Evolutionary conservation across 2,329 filamentous ascomycete species (phyloP), one percentile per base, ranked within the genome.

Genomic region (Emericellopsis cladophorae): DNA sequence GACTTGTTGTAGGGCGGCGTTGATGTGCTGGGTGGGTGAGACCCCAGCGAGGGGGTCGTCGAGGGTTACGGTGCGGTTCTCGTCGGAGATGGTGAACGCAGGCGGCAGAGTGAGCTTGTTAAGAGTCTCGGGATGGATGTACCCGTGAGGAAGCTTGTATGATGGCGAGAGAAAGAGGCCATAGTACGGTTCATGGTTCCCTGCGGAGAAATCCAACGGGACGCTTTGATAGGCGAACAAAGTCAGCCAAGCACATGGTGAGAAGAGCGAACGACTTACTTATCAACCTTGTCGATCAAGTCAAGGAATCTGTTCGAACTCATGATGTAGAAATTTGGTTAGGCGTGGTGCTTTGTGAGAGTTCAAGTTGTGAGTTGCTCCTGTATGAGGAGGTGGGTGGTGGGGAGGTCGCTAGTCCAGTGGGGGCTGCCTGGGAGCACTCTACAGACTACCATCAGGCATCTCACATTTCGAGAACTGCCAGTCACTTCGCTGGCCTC

Each of bases 101-200:
- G 53, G 2, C 0, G 66, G 66, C 65, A 66, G 69, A 4, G 68
- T 67, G 57, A 75, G 67, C 33, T 58, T 56, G 24, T 57, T 43
- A 12, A 72, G 64, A 14, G 62, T 70, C 37, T 54, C 53, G 4
- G 64, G 62, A 38, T 66, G 61, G 37, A 75, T 58, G 54, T 70
- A 70, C 47, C 71, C 70, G 44, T 74, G 70, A 1, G 67, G 58
- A 4, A 64, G 58, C 15, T 56, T 44, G 44, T 74, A 69, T 2
- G 31, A 35, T 26, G 61, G 53, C 2, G 63, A 58, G 10, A 74
- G 57, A 8, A 61, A 50, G 29, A 75, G 62, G 42, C 57, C 59
- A 47, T 71, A 74, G 45, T 70, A 64, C 5, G 58, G 59, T 8
- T 31, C 15, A 35, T 42, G 49, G 42, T 63, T 56, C 31, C 56